Evolutionary conservation across 805 yeast genomes (phyloP).

Genomic region (Debaryomyces prosopidis): DNA sequence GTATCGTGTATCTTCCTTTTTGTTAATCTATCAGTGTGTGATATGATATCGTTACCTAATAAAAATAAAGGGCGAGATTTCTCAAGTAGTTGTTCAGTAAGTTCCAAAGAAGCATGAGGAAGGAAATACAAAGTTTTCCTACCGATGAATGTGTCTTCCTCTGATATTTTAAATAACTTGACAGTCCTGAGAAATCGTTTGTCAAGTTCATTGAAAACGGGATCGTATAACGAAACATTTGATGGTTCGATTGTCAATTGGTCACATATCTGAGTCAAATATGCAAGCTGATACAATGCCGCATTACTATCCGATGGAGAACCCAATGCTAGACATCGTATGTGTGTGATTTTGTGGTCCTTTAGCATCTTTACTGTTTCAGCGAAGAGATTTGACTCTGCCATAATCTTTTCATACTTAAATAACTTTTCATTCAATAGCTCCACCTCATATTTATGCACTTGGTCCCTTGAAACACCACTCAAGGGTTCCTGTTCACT

Average conservation of each 20-base stretch:
- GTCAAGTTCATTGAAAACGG: constrained; percentile 56
- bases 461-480: neutral
- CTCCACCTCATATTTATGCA: neutral
- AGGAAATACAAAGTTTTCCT: constrained; percentile 51
- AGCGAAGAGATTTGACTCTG: constrained; percentile 24
- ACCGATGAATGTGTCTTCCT: constrained; percentile 8
- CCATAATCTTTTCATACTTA: constrained; percentile 8
- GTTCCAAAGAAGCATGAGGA: constrained; percentile 72
- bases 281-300: constrained; percentile 68
- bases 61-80: constrained; percentile 35
- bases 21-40: constrained; percentile 56
- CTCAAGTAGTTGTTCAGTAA: constrained; percentile 45
- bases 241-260: constrained; percentile 11
- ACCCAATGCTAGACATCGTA: constrained; percentile 76
- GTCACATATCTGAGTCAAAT: constrained; percentile 44
- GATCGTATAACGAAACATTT: constrained; percentile 59
- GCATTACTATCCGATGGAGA: constrained; percentile 57
- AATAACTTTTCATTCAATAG: constrained; percentile 1
- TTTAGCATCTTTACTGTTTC: constrained; percentile 13
- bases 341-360: constrained; percentile 12
- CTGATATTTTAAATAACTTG: constrained; percentile 15
- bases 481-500: too few relatives aligned
- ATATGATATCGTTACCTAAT: constrained; percentile 52
- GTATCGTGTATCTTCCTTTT: constrained; percentile 39
- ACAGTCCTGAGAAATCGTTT: constrained; percentile 18